Percentiles rank a stretch among this genome's conserved stretches.
Conservation (phyloP, 441 rosid species). For the Erodium trifolium region DNA sequence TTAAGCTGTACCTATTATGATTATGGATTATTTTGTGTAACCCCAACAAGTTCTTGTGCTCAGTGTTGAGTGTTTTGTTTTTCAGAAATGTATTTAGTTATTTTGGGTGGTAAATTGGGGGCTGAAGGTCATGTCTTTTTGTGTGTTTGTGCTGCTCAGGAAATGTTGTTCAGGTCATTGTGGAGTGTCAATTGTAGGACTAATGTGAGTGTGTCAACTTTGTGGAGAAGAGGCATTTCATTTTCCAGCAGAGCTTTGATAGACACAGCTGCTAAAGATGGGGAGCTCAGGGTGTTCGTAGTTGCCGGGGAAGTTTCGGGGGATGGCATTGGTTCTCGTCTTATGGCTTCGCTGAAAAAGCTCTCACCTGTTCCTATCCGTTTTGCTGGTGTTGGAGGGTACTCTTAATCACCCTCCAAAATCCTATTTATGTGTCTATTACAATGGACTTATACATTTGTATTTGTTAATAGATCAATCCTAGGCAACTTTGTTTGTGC, state of each 20-base stretch:
- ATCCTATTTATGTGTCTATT: neutral
- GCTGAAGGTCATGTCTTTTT: neutral
- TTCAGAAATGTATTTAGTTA: neutral
- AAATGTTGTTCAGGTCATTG: conserved; percentile 11
- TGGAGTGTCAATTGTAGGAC: conserved; percentile 12
- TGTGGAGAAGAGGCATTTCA: conserved; percentile 31
- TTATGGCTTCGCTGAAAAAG: conserved; percentile 63
- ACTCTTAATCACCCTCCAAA: conserved; percentile 13
- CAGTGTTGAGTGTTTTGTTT: too few species aligned
- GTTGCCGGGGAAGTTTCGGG: conserved; percentile 90
- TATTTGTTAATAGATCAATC: neutral
- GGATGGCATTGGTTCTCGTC: conserved; percentile 71
- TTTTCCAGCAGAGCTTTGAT: conserved; percentile 30
- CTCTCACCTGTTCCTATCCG: conserved; percentile 60
- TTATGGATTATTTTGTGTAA: neutral
- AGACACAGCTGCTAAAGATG: conserved; percentile 44
- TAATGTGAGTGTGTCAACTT: conserved; percentile 14
- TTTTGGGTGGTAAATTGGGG: neutral
- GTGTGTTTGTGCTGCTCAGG: neutral
- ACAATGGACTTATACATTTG: neutral
- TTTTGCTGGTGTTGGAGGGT: conserved; percentile 93
- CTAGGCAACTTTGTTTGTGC: neutral
- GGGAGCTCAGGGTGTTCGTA: conserved; percentile 65
- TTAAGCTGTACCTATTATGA: neutral
- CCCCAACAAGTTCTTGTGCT: neutral